phyloP scores from a whole-genome alignment of 139 green algal genomes.

The Chlamydomonas asymmetrica region DNA sequence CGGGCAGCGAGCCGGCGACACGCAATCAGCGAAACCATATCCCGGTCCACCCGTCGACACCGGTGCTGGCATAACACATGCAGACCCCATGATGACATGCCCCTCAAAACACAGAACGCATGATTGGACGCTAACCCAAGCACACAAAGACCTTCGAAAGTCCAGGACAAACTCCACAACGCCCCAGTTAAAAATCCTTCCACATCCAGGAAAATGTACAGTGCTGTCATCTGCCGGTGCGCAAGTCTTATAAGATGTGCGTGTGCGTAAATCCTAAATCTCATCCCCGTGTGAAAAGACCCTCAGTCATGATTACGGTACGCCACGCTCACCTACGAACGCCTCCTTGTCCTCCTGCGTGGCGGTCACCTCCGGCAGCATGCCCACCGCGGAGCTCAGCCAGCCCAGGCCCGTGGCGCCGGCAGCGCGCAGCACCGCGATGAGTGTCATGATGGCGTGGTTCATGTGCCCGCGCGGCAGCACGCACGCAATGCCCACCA shows the following conservation, averaged over 20 bases:
- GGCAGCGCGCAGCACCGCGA: constrained; percentile 46
- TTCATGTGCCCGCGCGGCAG: constrained; percentile 48
- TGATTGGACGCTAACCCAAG: too few relatives aligned
- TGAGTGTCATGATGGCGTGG: constrained; percentile 52
- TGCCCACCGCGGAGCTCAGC: constrained; percentile 43
- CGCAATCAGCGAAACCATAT: background rate
- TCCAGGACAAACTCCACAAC: too few relatives aligned
- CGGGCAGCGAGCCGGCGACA: background rate
- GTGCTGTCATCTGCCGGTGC: background rate
- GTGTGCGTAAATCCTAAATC: background rate
- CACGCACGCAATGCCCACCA: constrained; percentile 55
- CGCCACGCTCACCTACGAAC: constrained; percentile 16
- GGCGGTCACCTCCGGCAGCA: constrained; percentile 52
- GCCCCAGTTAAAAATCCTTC: too few relatives aligned
- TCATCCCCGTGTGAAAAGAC: background rate
- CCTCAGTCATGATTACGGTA: background rate
- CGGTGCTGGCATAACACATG: background rate
- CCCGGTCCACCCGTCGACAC: too few relatives aligned
- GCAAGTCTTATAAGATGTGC: background rate
- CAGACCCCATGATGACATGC: too few relatives aligned
- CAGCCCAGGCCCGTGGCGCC: constrained; percentile 47
- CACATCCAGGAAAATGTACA: background rate
- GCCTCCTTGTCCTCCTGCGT: constrained; percentile 49
- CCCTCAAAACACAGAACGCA: too few relatives aligned
- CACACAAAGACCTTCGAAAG: too few relatives aligned